Percentiles rank a stretch among this genome's conserved stretches.
These are phyloP conservation scores for Chrysosporium keratinophilum DNA, from an alignment of 2,329 filamentous ascomycete species.

Conservation along the genomic window DNA sequence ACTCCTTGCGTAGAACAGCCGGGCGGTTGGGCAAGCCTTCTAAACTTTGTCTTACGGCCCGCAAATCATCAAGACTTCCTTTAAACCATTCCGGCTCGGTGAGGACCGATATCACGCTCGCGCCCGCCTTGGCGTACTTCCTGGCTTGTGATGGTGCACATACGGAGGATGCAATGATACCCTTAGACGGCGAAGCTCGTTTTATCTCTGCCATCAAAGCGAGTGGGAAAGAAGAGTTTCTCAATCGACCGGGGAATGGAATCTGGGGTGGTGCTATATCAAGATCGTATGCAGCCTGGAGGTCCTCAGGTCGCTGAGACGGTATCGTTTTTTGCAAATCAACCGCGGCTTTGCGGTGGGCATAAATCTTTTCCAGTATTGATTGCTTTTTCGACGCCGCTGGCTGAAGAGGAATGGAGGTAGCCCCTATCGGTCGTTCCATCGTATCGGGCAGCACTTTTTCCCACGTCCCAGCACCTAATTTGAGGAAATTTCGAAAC, in stretches of 20 bases:
- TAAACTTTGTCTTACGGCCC: slow-evolving; percentile 77
- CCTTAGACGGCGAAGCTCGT: slow-evolving; percentile 90
- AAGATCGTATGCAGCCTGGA: slow-evolving; percentile 78
- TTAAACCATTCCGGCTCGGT: slow-evolving; percentile 99
- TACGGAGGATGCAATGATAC: slow-evolving; percentile 76
- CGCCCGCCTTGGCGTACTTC: slow-evolving; percentile 84
- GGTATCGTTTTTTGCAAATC: slow-evolving; percentile 72
- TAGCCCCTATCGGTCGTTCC: slow-evolving; percentile 25
- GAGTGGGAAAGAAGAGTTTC: slow-evolving; percentile 75
- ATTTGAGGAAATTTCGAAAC: slow-evolving; percentile 81
- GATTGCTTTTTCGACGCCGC: slow-evolving; percentile 56
- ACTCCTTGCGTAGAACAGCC: slow-evolving; percentile 87
- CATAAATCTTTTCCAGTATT: slow-evolving; percentile 86
- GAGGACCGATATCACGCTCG: slow-evolving; percentile 95
- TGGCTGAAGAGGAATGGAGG: slow-evolving; percentile 18
- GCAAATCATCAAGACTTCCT: slow-evolving; percentile 87
- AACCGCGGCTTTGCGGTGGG: slow-evolving; percentile 64
- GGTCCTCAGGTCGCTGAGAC: slow-evolving; percentile 69
- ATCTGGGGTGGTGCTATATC: slow-evolving; percentile 76
- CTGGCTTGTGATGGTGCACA: slow-evolving; percentile 83
- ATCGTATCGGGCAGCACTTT: slow-evolving; percentile 44
- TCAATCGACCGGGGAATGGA: slow-evolving; percentile 65
- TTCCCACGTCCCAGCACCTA: slow-evolving; percentile 85
- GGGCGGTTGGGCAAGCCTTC: slow-evolving; percentile 85
- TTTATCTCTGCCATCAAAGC: slow-evolving; percentile 97